These are phyloP conservation scores for Akanthomyces uredinophilus DNA, from an alignment of 2,329 filamentous ascomycete genomes.

Conservation along the genomic window DNA sequence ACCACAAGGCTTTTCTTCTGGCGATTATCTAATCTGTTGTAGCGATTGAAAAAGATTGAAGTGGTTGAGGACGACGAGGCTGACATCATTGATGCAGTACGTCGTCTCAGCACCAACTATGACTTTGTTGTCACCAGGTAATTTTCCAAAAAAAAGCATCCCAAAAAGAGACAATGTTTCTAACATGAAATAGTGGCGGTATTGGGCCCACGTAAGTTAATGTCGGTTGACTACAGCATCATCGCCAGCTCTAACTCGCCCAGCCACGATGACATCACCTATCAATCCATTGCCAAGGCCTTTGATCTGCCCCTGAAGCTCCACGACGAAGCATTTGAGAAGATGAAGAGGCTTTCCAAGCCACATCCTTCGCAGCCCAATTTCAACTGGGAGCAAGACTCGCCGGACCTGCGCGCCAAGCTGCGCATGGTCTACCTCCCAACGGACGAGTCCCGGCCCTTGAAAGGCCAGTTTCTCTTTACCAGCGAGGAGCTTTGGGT, in stretches of 20 bases:
- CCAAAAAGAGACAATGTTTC: not conserved
- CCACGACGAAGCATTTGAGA: conserved; percentile 69
- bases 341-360: conserved; percentile 78
- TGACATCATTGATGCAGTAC: conserved; percentile 83
- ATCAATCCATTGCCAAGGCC: conserved; percentile 86
- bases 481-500: conserved; percentile 83
- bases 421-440: conserved; percentile 88
- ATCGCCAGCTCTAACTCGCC: conserved; percentile 11
- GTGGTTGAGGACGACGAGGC: conserved; percentile 89
- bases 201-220: conserved; percentile 82
- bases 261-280: conserved; percentile 97
- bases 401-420: conserved; percentile 72
- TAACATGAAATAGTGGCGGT: conserved; percentile 57
- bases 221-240: not conserved
- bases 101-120: conserved; percentile 81
- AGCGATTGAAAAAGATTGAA: conserved; percentile 78
- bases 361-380: conserved; percentile 65
- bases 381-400: conserved; percentile 78
- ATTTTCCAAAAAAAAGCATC: conserved; percentile 8
- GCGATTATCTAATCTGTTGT: not conserved
- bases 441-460: conserved; percentile 59
- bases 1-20: not conserved
- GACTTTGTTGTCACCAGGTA: conserved; percentile 88
- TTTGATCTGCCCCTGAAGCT: conserved; percentile 72
- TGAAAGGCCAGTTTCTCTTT: conserved; percentile 72